Evolutionary conservation across 768 basidiomycete genomes (phyloP), one percentile per base, ranked within the genome.

Genomic region (Lepiota subincarnata): DNA sequence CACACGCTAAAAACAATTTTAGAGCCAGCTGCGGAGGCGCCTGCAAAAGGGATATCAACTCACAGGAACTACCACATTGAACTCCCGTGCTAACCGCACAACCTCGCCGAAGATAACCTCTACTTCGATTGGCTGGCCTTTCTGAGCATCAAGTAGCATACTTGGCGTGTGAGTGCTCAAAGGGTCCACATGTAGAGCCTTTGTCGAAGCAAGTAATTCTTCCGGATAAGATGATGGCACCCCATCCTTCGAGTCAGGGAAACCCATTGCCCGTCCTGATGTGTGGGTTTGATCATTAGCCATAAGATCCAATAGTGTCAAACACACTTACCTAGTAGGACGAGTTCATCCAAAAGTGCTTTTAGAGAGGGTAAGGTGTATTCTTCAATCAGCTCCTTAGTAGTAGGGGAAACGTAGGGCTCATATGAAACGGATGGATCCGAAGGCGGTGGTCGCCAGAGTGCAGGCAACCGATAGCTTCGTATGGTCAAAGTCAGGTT

Each of bases 21-120:
- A 35, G 55, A 14, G 11, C 38, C 19, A 31, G 34, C 19, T 18
- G 12, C 28, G 22, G 24, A 16, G 18, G 36, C n/a, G 43, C 42
- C 6, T 26, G 44, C 28, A 42, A 13, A 11, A 28, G 18, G 19
- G n/a, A n/a, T 40, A 37, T 48, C n/a, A 16, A 65, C 78, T 68
- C 59, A 83, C 83, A 26, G 82, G 82, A 34, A 81, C 64, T 11
- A 71, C 63, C 3, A 84, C 73, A 7, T 70, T 68, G 19, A 64
- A 60, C 44, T 71, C 68, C 58, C 67, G 71, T 0, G 78, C 83
- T 68, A 81, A 69, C 39, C 79, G 65, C 18, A 84, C 78, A 1
- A 84, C 76, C 55, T 83, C 78, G 0, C 86, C 85, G 3, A 86
- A 55, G 38, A 87, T 82, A 11, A 77, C 82, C 62, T 87, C 85